Percentiles rank a stretch among this genome's conserved stretches.
These are phyloP conservation scores for Beta lomatogona DNA, from an alignment of 179 eudicot species.

Conservation along the genomic window DNA sequence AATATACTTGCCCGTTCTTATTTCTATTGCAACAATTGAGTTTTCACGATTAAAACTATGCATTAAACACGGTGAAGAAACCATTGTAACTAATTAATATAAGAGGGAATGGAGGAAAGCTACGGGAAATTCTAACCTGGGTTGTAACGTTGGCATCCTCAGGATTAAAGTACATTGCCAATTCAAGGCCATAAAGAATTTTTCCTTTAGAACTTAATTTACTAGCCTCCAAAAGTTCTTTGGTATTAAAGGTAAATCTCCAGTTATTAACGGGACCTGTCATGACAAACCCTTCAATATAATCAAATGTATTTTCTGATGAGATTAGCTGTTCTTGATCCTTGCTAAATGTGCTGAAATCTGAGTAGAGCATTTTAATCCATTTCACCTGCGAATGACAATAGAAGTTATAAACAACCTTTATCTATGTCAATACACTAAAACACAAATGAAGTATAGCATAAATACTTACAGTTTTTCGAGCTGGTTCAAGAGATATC, in stretches of 20 bases:
- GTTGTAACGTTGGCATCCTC: constrained; percentile 37
- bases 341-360: constrained; percentile 63
- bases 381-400: constrained; percentile 72
- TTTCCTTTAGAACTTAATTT: constrained; percentile 69
- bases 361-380: constrained; percentile 83
- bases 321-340: constrained; percentile 82
- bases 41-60: too few species aligned
- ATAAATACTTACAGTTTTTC: constrained; percentile 45
- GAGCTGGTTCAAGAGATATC: constrained; percentile 70
- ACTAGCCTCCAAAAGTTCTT: constrained; percentile 66
- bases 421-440: not conserved
- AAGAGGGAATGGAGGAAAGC: too few species aligned
- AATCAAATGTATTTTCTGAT: constrained; percentile 62
- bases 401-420: not conserved
- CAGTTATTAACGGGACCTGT: constrained; percentile 68
- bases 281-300: constrained; percentile 84
- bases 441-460: too few species aligned
- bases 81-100: too few species aligned
- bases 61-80: too few species aligned
- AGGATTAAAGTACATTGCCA: constrained; percentile 67
- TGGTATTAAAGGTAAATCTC: constrained; percentile 70
- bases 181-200: constrained; percentile 73
- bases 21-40: too few species aligned
- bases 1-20: too few species aligned
- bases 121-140: constrained; percentile 40